phyloP scores from a whole-genome alignment of 139 green algal species.

The Micromonas commoda region DNA sequence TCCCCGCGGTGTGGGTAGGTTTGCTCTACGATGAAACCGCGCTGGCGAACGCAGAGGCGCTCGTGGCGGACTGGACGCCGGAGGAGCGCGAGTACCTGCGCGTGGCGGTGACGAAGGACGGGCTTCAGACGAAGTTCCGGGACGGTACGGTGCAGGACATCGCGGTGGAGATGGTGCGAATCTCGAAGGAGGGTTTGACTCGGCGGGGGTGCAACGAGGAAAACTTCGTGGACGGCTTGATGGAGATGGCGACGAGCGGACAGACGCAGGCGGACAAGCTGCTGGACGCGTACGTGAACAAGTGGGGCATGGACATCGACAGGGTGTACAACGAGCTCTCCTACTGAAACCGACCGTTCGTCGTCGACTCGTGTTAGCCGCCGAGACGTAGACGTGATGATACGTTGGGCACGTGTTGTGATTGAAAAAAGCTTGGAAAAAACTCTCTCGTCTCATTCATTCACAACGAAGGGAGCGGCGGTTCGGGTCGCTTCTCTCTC shows the following conservation, averaged over 20 bases:
- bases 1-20: conserved; percentile 75
- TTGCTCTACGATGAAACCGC: conserved; percentile 81
- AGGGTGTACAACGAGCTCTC: conserved; percentile 56
- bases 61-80: conserved; percentile 74
- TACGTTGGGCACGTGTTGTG: too few relatives aligned
- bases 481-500: conserved; percentile 45
- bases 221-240: conserved; percentile 68
- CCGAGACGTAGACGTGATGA: too few relatives aligned
- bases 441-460: neutral
- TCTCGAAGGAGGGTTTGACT: conserved; percentile 71
- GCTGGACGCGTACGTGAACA: conserved; percentile 60
- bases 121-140: conserved; percentile 82
- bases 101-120: conserved; percentile 49
- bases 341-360: conserved; percentile 37
- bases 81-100: conserved; percentile 72
- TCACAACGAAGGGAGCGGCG: conserved; percentile 17
- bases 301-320: conserved; percentile 61
- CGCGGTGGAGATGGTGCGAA: conserved; percentile 55
- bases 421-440: too few relatives aligned
- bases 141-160: conserved; percentile 75
- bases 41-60: conserved; percentile 46
- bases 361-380: neutral
- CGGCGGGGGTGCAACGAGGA: conserved; percentile 71
- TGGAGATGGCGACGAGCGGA: conserved; percentile 50
- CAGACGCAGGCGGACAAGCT: conserved; percentile 56